Base-by-base conservation (phyloP, 257 asterid genomes). In the Leonotis leonurus region DNA sequence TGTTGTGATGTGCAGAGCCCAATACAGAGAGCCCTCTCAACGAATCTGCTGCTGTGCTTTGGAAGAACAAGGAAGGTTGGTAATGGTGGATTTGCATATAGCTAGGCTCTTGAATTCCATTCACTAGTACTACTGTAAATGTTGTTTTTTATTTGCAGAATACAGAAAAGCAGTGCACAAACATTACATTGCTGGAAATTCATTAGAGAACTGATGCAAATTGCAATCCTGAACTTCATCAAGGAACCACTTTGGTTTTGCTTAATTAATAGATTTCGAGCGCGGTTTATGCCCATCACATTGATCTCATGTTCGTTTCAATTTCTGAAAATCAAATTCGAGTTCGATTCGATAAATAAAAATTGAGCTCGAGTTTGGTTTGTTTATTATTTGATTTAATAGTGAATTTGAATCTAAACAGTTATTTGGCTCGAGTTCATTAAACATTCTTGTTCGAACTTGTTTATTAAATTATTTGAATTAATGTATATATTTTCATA, bases 21-120 rank as follows among this genome's bases (percentile, higher is more conserved):
- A 85, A 85, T 69, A 80, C 7, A 6, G 88, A 85, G 68, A 83
- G 90, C 69, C 94, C 94, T 73, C 80, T 85, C 49, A 85, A 85
- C 73, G 73, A 75, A 70, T 80, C 86, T 39, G 94, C 94, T 77
- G 90, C 94, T 65, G 66, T 84, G 45, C 90, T 83, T 67, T 85
- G 94, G 94, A 85, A 85, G 75, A 83, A 78, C 70, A 78, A 73
- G 25, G 85, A 83, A 80, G 94, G 94, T 85, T 41, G 10, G 66
- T 24, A 7, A 83, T 41, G 10, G 66, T 24, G 5, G 52, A 52
- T 13, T n/a, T 27, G 12, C 22, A 10, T 4, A 10, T 24, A 16
- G 4, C 17, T 48, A 29, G 16, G 4, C 17, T 48, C 37, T 49
- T 27, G 14, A 36, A 21, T 56, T 51, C 33, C 3, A 53, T 17